Evolutionary conservation across 345 rosid species (phyloP).

Genomic region (Aegle marmelos): DNA sequence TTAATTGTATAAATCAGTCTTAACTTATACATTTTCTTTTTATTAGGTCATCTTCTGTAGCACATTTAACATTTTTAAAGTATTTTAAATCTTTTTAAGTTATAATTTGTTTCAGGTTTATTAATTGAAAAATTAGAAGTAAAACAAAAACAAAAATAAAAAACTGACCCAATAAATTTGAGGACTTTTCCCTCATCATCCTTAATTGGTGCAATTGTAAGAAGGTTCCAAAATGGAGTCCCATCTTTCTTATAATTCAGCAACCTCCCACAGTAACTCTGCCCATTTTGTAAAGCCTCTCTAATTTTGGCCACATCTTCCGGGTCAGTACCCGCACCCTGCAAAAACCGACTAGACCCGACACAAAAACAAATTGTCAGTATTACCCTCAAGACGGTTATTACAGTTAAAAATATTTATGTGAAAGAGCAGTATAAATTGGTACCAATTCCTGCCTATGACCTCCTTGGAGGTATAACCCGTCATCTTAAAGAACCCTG

Average conservation of each 20-base stretch:
- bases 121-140: too few species aligned
- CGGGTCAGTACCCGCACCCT: slow-evolving; percentile 91
- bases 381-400: slow-evolving; percentile 16
- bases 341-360: slow-evolving; percentile 74
- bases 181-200: slow-evolving; percentile 82
- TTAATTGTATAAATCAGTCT: too few species aligned
- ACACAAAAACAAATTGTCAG: slow-evolving; percentile 1
- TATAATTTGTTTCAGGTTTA: too few species aligned
- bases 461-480: slow-evolving; percentile 94
- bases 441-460: slow-evolving; percentile 90
- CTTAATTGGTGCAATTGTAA: slow-evolving; percentile 87
- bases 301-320: slow-evolving; percentile 77
- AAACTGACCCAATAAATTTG: slow-evolving; percentile 89
- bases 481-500: slow-evolving; percentile 95
- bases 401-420: neutral
- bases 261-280: slow-evolving; percentile 79
- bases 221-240: slow-evolving; percentile 92
- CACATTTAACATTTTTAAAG: too few species aligned
- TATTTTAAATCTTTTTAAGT: too few species aligned
- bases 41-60: too few species aligned
- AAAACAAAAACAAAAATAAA: neutral
- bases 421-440: too few species aligned
- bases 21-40: too few species aligned
- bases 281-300: slow-evolving; percentile 55
- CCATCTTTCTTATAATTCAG: slow-evolving; percentile 96